Percentiles rank a stretch among this genome's conserved stretches.
Evolutionary conservation across 2,329 filamentous ascomycete species (phyloP).

Genomic region (Pleomassaria siparia): DNA sequence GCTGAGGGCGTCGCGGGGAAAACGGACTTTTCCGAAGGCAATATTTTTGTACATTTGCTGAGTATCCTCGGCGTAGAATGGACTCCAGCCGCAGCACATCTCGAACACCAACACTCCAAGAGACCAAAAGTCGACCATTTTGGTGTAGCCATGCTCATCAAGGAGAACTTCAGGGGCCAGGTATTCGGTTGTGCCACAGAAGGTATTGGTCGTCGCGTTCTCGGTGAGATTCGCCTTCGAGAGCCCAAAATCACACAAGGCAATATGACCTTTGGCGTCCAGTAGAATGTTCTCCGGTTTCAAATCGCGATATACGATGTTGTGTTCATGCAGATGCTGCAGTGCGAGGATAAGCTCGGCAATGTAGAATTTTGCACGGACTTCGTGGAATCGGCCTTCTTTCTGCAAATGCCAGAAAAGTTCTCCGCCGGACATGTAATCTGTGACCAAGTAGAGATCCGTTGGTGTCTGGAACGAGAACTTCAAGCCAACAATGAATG

Average conservation of each 20-base stretch:
- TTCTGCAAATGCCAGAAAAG: conserved; percentile 99
- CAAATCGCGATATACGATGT: conserved; percentile 95
- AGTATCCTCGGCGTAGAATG: conserved; percentile 97
- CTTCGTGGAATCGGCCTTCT: conserved; percentile 92
- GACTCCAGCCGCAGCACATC: conserved; percentile 99
- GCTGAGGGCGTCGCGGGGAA: conserved; percentile 90
- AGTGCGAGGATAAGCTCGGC: conserved; percentile 94
- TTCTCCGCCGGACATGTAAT: conserved; percentile 99
- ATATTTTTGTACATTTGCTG: conserved; percentile 99
- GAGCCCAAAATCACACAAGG: conserved; percentile 93
- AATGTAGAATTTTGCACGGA: conserved; percentile 97
- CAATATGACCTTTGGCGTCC: conserved; percentile 96
- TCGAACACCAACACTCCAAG: conserved; percentile 96
- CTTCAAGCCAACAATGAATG: conserved; percentile 96
- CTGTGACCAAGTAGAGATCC: conserved; percentile 96
- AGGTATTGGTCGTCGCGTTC: conserved; percentile 97
- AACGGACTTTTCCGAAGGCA: conserved; percentile 96
- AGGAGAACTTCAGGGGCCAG: conserved; percentile 92
- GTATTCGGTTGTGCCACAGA: conserved; percentile 98
- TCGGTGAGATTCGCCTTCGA: conserved; percentile 97
- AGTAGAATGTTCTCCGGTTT: conserved; percentile 98
- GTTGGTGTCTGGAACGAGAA: conserved; percentile 98
- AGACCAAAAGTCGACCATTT: conserved; percentile 99
- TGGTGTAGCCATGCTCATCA: conserved; percentile 96
- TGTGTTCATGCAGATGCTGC: conserved; percentile 92